Conservation (phyloP, 768 basidiomycete species). For the Russula ochroleuca region DNA sequence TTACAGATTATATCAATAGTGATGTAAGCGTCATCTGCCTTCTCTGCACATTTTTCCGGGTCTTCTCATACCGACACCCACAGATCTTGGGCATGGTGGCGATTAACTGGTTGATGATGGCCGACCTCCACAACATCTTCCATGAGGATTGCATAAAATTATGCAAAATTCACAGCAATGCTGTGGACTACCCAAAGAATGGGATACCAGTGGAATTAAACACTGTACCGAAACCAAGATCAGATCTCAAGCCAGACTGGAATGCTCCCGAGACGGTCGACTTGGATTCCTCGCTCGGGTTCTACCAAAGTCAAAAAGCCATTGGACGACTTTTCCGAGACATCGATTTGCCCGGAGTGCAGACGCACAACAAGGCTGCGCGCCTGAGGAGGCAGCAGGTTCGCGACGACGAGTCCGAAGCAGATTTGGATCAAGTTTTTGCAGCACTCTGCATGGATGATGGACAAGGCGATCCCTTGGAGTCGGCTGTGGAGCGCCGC, state of each 20-base stretch:
- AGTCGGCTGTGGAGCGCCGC: conserved; percentile 25
- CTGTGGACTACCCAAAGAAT: conserved; percentile 64
- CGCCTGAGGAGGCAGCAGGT: conserved; percentile 27
- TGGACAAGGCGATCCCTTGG: conserved; percentile 1
- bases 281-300: conserved; percentile 28
- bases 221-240: conserved; percentile 44
- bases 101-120: conserved; percentile 59
- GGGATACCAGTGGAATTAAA: conserved; percentile 33
- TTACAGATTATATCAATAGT: conserved; percentile 63
- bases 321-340: conserved; percentile 61
- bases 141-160: conserved; percentile 51
- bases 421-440: conserved; percentile 32
- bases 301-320: conserved; percentile 51
- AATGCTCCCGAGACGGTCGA: conserved; percentile 55
- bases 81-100: conserved; percentile 60
- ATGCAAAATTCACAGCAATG: conserved; percentile 55
- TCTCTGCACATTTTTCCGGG: neutral
- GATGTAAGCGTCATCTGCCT: conserved; percentile 34
- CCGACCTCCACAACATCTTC: conserved; percentile 52
- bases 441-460: conserved; percentile 21
- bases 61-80: neutral
- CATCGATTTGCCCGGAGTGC: conserved; percentile 48
- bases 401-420: conserved; percentile 30
- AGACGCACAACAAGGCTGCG: conserved; percentile 20
- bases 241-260: conserved; percentile 53